These are phyloP conservation scores for Pluteus cervinus DNA, from an alignment of 768 basidiomycete species.

Conservation along the genomic window DNA sequence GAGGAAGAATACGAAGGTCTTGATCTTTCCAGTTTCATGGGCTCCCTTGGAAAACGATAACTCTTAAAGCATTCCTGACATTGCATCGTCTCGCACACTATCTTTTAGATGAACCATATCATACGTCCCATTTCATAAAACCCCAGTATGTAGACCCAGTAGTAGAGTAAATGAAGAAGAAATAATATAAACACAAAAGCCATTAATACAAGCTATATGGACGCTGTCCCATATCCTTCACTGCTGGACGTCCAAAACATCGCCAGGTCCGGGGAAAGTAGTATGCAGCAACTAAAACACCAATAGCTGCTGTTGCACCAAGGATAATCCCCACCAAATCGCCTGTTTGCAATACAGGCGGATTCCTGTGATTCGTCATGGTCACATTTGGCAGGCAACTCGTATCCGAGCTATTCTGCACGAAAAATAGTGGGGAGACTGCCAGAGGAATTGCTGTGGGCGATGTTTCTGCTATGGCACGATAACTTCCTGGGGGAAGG, in stretches of 20 bases:
- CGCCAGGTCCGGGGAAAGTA: constrained; percentile 19
- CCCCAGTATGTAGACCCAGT: not conserved
- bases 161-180: constrained; percentile 2
- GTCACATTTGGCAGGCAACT: constrained; percentile 13
- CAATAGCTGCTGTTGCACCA: constrained; percentile 13
- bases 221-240: constrained; percentile 5
- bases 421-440: constrained; percentile 24
- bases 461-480: constrained; percentile 18
- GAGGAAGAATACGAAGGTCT: constrained; percentile 91
- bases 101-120: not conserved
- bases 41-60: constrained; percentile 65
- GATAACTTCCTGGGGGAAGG: constrained; percentile 31
- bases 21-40: constrained; percentile 85
- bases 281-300: constrained; percentile 14
- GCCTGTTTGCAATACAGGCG: constrained; percentile 8
- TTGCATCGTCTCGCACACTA: not conserved
- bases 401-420: constrained; percentile 15
- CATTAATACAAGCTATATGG: constrained; percentile 7
- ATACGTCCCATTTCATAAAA: constrained; percentile 1
- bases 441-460: constrained; percentile 11
- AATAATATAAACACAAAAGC: constrained; percentile 4
- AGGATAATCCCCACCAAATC: constrained; percentile 17
- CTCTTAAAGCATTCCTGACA: not conserved
- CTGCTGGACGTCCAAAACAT: constrained; percentile 13
- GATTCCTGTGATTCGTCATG: constrained; percentile 1